Evolutionary conservation across 495 filamentous ascomycete species (phyloP).

Genomic region (Aspergillus incahuasiensis): DNA sequence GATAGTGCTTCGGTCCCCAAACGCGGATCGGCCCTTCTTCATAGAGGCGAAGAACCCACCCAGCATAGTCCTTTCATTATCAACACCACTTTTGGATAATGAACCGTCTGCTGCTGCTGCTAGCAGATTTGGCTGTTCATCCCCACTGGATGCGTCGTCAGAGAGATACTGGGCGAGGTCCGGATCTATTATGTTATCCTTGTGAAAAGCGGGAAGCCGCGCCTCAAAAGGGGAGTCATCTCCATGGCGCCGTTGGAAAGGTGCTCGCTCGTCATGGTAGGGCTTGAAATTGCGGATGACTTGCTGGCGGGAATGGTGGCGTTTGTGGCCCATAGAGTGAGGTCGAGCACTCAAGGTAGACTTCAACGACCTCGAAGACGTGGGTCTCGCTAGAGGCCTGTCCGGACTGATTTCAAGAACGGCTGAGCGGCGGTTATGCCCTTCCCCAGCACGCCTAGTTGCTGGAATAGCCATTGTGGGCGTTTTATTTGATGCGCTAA

Average conservation of each 20-base stretch:
- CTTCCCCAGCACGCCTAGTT: conserved; percentile 75
- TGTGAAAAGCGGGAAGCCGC: conserved; percentile 86
- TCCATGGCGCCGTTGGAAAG: conserved; percentile 71
- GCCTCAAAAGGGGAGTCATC: conserved; percentile 60
- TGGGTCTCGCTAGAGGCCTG: conserved; percentile 68
- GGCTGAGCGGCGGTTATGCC: conserved; percentile 75
- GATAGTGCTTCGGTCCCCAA: conserved; percentile 63
- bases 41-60: conserved; percentile 56
- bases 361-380: conserved; percentile 90
- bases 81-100: conserved; percentile 45
- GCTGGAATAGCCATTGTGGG: conserved; percentile 83
- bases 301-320: conserved; percentile 83
- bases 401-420: conserved; percentile 86
- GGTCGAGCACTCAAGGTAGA: conserved; percentile 59
- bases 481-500: conserved; percentile 36
- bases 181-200: conserved; percentile 96
- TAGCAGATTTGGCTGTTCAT: conserved; percentile 85
- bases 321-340: conserved; percentile 71
- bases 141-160: conserved; percentile 86
- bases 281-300: conserved; percentile 54
- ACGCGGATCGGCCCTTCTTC: conserved; percentile 67
- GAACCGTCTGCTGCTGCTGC: conserved; percentile 58
- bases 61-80: conserved; percentile 50
- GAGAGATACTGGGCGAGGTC: conserved; percentile 94
- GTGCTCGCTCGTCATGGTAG: conserved; percentile 73